Base-by-base conservation (phyloP, 1,284 basidiomycete genomes). In the Schizophyllum amplum region DNA sequence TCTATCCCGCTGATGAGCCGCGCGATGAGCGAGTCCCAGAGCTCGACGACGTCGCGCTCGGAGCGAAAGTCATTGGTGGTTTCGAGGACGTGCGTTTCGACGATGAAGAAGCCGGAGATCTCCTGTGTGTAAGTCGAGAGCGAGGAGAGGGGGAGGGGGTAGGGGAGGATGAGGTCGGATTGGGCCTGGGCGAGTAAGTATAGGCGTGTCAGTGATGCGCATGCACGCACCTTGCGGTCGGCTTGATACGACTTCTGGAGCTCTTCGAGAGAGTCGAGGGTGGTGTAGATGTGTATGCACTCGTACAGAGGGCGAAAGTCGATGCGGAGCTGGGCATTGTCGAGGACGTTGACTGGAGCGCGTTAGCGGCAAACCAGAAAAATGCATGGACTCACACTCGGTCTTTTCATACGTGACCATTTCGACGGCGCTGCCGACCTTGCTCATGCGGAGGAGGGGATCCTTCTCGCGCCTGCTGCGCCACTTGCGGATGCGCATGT, bases 21-120 rank as follows among this genome's bases (percentile, higher is more conserved):
- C 20, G 79, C 74, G 59, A 95, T 86, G 64, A 99, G 83, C 23
- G 85, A 87, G 61, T 98, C 92, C 96, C 97, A 99, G 5, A 99
- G 80, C 63, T 97, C 94, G 63, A 99, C 95, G 0, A 99, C 89
- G 62, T 99, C 94, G 33, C 85, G 79, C 64, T 90, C 85, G 15
- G 90, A 91, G 13, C 97, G 83, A 73, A 99, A 99, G 42, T 77
- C 79, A 13, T 82, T 84, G 5, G 94, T 93, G 0, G 93, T 94
- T 63, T 88, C 83, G 4, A 98, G 80, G 0, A 99, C 95, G 67
- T 98, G 90, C 4, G 84, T 87, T 71, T 99, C 97, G 61, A 99
- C 89, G 59, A 99, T 93, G 75, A 99, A 99, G 73, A 98, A 99
- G 0, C 97, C 97, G n/a, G 95, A 90, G 60, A 98, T 92, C 71